Percentiles rank a stretch among this genome's conserved stretches.
Evolutionary conservation across 106 monocot species (phyloP).

Genomic region (Vanilla planifolia): DNA sequence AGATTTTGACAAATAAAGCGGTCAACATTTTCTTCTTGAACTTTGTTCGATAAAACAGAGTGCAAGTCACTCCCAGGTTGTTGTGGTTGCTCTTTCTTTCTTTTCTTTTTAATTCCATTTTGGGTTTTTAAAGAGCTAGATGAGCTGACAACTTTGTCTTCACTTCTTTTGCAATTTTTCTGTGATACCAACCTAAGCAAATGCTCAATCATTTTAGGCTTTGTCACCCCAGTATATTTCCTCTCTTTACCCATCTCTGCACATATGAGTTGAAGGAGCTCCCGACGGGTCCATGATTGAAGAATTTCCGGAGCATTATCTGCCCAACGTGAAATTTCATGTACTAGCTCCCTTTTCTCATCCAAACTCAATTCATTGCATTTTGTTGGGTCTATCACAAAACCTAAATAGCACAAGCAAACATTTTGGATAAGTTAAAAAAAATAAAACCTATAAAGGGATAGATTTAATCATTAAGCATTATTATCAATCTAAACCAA

Average conservation of each 20-base stretch:
- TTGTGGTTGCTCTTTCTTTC: conserved; percentile 30
- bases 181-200: conserved; percentile 63
- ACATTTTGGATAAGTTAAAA: conserved; percentile 1
- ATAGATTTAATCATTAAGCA: background rate
- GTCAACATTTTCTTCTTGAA: conserved; percentile 17
- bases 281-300: conserved; percentile 74
- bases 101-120: conserved; percentile 38
- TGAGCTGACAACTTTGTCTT: conserved; percentile 9
- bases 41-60: conserved; percentile 3
- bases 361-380: conserved; percentile 67
- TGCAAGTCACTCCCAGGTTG: conserved; percentile 3
- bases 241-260: conserved; percentile 86
- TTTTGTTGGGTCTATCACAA: conserved; percentile 63
- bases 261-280: conserved; percentile 86
- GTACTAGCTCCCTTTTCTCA: conserved; percentile 82
- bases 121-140: conserved; percentile 14
- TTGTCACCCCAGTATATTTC: conserved; percentile 84
- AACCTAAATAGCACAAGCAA: conserved; percentile 28
- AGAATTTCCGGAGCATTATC: conserved; percentile 78
- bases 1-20: conserved; percentile 55
- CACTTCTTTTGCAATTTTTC: conserved; percentile 24
- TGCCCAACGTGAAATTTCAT: conserved; percentile 62
- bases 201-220: conserved; percentile 83
- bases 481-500: background rate
- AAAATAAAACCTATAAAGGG: background rate